These are phyloP conservation scores for Colletotrichum plurivorum DNA, from an alignment of 2,329 filamentous ascomycete genomes.

Conservation along the genomic window DNA sequence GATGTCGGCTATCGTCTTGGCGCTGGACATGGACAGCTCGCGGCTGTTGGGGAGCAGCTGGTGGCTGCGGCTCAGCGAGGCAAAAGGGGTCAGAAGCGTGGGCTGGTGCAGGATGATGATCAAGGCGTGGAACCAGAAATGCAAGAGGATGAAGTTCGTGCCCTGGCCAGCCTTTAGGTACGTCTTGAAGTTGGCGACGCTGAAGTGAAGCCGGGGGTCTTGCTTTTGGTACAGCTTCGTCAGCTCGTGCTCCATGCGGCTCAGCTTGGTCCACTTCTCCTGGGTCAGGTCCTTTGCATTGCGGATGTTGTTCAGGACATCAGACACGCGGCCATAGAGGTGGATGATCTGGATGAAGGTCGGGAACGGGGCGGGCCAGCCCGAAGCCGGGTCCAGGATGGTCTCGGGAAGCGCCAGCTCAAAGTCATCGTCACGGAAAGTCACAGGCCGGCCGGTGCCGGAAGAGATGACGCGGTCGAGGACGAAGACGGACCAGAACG, in stretches of 20 bases:
- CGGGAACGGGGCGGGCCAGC: slow-evolving; percentile 84
- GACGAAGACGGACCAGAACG: slow-evolving; percentile 92
- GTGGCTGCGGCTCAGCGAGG: slow-evolving; percentile 69
- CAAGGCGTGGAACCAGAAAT: slow-evolving; percentile 91
- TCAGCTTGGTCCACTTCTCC: slow-evolving; percentile 79
- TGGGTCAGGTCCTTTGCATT: slow-evolving; percentile 80
- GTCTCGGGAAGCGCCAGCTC: slow-evolving; percentile 78
- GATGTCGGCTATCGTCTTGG: slow-evolving; percentile 93
- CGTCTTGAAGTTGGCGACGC: slow-evolving; percentile 87
- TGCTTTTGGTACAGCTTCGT: slow-evolving; percentile 81
- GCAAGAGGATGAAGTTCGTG: slow-evolving; percentile 87
- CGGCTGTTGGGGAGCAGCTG: slow-evolving; percentile 85
- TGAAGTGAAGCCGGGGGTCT: slow-evolving; percentile 83
- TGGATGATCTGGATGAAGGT: slow-evolving; percentile 87
- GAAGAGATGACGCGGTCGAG: slow-evolving; percentile 90
- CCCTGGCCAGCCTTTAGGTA: slow-evolving; percentile 86
- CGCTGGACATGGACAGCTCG: slow-evolving; percentile 87
- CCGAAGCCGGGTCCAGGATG: slow-evolving; percentile 66
- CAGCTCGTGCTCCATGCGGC: slow-evolving; percentile 84
- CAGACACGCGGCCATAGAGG: slow-evolving; percentile 86
- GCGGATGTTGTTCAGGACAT: slow-evolving; percentile 86
- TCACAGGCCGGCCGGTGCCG: slow-evolving; percentile 87
- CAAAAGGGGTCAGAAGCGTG: slow-evolving; percentile 83
- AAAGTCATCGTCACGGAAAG: slow-evolving; percentile 86
- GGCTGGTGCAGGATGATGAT: slow-evolving; percentile 90